Conservation (phyloP, 331 rosid genomes). For the Acacia pycnantha region DNA sequence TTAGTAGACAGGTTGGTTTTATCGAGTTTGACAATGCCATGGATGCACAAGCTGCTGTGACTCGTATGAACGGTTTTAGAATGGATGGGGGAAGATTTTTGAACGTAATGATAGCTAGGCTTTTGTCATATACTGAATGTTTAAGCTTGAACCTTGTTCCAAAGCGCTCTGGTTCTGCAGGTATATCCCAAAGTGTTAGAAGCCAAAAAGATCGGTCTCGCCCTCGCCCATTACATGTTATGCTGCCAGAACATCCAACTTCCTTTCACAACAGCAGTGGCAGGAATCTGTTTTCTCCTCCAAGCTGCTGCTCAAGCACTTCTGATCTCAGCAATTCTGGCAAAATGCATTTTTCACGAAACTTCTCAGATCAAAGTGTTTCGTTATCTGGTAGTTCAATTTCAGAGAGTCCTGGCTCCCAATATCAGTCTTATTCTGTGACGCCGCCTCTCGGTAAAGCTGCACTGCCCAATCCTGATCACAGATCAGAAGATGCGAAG, state of each 20-base stretch:
- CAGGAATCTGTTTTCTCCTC: slow-evolving; percentile 22
- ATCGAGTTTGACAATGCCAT: slow-evolving; percentile 4
- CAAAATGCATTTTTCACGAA: not conserved
- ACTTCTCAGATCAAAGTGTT: slow-evolving; percentile 1
- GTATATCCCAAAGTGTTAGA: slow-evolving; percentile 4
- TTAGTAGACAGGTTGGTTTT: slow-evolving; percentile 26
- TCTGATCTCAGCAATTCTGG: slow-evolving; percentile 15
- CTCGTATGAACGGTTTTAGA: slow-evolving; percentile 20
- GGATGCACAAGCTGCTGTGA: slow-evolving; percentile 13
- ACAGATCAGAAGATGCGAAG: not conserved
- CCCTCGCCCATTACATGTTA: slow-evolving; percentile 14
- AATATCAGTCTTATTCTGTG: slow-evolving; percentile 4
- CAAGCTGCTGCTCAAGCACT: not conserved
- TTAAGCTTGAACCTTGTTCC: not conserved
- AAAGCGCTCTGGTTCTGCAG: not conserved
- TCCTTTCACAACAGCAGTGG: slow-evolving; percentile 1
- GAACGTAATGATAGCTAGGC: slow-evolving; percentile 11
- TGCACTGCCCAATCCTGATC: not conserved
- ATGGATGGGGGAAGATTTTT: slow-evolving; percentile 17
- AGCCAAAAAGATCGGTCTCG: not conserved
- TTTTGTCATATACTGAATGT: not conserved
- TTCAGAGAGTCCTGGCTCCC: slow-evolving; percentile 7
- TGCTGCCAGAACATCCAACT: slow-evolving; percentile 17
- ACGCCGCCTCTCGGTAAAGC: not conserved
- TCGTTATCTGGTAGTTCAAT: slow-evolving; percentile 5